A percentile compares a stretch with the other conserved stretches of the same genome.
Conservation (phyloP, 768 basidiomycete species). For the Tylopilus sp. region DNA sequence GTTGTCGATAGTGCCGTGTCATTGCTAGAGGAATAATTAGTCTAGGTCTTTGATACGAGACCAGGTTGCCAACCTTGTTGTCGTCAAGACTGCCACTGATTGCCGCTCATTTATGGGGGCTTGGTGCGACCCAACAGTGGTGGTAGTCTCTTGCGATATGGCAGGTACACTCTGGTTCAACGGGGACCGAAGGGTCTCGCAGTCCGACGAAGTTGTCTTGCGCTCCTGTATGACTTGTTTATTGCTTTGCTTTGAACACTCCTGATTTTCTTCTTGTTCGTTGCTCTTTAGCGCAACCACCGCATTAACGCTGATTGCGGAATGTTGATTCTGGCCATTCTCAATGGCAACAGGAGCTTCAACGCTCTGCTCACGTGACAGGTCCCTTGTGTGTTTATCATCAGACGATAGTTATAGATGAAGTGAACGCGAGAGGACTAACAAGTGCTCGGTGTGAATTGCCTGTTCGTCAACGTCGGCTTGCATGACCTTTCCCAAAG, state of each 20-base stretch:
- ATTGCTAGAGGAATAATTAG: background rate
- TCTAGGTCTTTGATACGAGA: background rate
- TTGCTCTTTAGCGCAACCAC: background rate
- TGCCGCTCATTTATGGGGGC: background rate
- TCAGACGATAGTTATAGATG: background rate
- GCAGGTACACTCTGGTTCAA: background rate
- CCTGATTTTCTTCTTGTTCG: background rate
- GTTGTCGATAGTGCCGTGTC: background rate
- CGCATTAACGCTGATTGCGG: background rate
- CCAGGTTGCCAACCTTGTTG: constrained; percentile 3
- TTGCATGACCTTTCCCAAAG: background rate
- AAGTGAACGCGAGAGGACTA: background rate
- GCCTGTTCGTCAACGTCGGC: background rate
- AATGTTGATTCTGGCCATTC: background rate
- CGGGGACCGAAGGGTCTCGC: background rate
- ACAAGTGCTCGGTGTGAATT: background rate
- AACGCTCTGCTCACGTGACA: background rate
- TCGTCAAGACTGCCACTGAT: background rate
- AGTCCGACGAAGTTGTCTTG: background rate
- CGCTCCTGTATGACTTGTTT: background rate
- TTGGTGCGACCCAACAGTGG: background rate
- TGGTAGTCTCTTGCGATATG: background rate
- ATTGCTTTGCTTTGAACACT: background rate
- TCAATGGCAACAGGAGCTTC: background rate
- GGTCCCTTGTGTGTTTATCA: background rate